Percentiles rank a stretch among this genome's conserved stretches.
These are phyloP conservation scores for Fusarium siculi DNA, from an alignment of 2,329 filamentous ascomycete genomes.

Conservation along the genomic window DNA sequence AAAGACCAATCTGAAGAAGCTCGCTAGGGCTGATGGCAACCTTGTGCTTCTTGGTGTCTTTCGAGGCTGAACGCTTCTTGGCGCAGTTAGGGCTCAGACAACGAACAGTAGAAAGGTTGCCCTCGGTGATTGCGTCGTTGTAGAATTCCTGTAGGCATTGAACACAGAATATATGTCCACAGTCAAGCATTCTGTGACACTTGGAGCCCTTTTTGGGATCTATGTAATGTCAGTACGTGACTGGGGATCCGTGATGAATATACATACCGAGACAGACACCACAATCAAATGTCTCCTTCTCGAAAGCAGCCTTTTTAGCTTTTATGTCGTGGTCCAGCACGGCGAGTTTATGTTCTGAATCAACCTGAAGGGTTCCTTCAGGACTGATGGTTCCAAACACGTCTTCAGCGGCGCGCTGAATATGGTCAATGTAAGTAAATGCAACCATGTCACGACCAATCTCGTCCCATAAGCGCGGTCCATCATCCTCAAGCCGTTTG, in stretches of 20 bases:
- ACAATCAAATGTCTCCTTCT: conserved; percentile 87
- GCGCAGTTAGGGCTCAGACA: conserved; percentile 85
- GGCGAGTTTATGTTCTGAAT: conserved; percentile 71
- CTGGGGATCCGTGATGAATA: neutral
- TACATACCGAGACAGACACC: conserved; percentile 78
- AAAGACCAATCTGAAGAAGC: conserved; percentile 79
- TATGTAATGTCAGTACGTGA: conserved; percentile 35
- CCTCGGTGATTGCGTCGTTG: conserved; percentile 85
- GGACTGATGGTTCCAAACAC: conserved; percentile 67
- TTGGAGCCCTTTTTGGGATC: conserved; percentile 88
- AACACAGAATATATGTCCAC: conserved; percentile 90
- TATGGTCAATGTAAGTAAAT: conserved; percentile 72
- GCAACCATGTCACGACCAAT: conserved; percentile 67
- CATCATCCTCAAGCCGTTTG: conserved; percentile 62
- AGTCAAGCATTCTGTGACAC: conserved; percentile 85
- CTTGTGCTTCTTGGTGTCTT: conserved; percentile 65
- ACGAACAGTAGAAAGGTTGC: conserved; percentile 80
- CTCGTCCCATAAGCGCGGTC: conserved; percentile 69
- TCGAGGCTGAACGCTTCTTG: conserved; percentile 63
- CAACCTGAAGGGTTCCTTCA: conserved; percentile 61
- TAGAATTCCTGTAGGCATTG: conserved; percentile 92
- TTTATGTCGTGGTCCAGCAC: conserved; percentile 83
- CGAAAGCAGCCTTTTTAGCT: conserved; percentile 78
- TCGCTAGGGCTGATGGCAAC: conserved; percentile 83
- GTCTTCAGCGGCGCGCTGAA: conserved; percentile 67